phyloP scores from a whole-genome alignment of 2,329 filamentous ascomycete genomes.

The Chrysoporthe austroafricana region DNA sequence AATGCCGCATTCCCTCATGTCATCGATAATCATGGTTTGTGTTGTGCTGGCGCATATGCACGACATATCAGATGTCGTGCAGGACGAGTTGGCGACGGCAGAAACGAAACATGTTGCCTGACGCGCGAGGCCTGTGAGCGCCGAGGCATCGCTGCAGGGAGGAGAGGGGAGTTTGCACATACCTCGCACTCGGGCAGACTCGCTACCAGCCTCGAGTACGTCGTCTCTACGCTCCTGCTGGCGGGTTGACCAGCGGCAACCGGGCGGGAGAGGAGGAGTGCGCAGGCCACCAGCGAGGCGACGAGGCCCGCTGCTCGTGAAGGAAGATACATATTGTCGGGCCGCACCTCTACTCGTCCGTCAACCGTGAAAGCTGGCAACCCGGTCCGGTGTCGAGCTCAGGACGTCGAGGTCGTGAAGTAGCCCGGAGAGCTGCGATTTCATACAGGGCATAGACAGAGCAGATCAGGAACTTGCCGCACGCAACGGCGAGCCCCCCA shows the following conservation, averaged over 20 bases:
- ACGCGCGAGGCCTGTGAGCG: slow-evolving; percentile 6
- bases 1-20: slow-evolving; percentile 2
- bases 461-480: neutral
- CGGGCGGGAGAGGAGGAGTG: neutral
- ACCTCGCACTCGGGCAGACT: slow-evolving; percentile 21
- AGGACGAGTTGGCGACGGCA: slow-evolving; percentile 16
- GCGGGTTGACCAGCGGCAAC: slow-evolving; percentile 7
- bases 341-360: neutral
- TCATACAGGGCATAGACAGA: neutral
- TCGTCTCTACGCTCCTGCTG: neutral
- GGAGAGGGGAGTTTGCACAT: neutral
- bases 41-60: slow-evolving; percentile 20
- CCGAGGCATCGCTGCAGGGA: neutral
- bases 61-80: slow-evolving; percentile 21
- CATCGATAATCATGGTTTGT: neutral
- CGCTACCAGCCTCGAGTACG: slow-evolving; percentile 10
- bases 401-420: neutral
- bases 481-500: neutral
- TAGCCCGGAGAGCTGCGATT: neutral
- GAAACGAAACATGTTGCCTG: slow-evolving; percentile 23
- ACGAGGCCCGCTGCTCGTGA: slow-evolving; percentile 16
- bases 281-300: slow-evolving; percentile 20
- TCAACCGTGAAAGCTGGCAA: neutral
- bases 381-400: neutral
- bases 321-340: slow-evolving; percentile 17